A percentile compares a stretch with the other conserved stretches of the same genome.
These are phyloP conservation scores for Heimioporus sp. DNA, from an alignment of 768 basidiomycete species.

Conservation along the genomic window DNA sequence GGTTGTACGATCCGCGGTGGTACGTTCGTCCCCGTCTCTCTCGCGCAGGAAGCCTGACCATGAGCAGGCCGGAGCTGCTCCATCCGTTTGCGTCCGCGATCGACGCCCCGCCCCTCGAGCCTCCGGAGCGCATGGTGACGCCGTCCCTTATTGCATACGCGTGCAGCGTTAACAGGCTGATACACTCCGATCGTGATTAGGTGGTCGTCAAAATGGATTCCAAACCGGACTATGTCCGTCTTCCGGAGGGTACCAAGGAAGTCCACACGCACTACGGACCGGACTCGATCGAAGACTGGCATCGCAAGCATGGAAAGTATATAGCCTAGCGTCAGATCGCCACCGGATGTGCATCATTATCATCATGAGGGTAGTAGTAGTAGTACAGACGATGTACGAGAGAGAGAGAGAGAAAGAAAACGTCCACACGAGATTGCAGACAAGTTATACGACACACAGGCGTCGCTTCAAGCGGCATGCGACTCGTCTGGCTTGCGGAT, in stretches of 20 bases:
- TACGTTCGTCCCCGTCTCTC: slow-evolving; percentile 26
- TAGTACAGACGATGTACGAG: slow-evolving; percentile 8
- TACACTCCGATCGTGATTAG: slow-evolving; percentile 27
- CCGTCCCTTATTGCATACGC: too few relatives aligned
- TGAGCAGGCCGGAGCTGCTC: slow-evolving; percentile 56
- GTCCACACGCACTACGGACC: slow-evolving; percentile 43
- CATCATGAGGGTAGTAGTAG: neutral
- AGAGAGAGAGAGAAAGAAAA: neutral
- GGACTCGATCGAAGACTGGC: slow-evolving; percentile 57
- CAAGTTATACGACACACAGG: neutral
- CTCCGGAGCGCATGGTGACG: slow-evolving; percentile 50
- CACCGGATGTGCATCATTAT: too few relatives aligned
- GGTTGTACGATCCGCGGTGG: slow-evolving; percentile 60
- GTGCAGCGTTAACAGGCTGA: neutral
- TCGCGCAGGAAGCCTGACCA: neutral
- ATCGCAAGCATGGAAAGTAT: slow-evolving; percentile 49
- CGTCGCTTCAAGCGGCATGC: slow-evolving; percentile 27
- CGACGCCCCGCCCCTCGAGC: slow-evolving; percentile 55
- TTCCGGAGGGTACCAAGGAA: slow-evolving; percentile 58
- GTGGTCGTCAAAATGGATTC: slow-evolving; percentile 46
- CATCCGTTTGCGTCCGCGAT: slow-evolving; percentile 71
- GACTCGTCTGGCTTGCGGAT: slow-evolving; percentile 59
- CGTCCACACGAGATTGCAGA: neutral
- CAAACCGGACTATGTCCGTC: slow-evolving; percentile 58
- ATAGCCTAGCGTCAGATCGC: slow-evolving; percentile 11